A percentile compares a stretch with the other conserved stretches of the same genome.
phyloP scores from a whole-genome alignment of 148 eudicot species.

The Fagopyrum homotropicum region DNA sequence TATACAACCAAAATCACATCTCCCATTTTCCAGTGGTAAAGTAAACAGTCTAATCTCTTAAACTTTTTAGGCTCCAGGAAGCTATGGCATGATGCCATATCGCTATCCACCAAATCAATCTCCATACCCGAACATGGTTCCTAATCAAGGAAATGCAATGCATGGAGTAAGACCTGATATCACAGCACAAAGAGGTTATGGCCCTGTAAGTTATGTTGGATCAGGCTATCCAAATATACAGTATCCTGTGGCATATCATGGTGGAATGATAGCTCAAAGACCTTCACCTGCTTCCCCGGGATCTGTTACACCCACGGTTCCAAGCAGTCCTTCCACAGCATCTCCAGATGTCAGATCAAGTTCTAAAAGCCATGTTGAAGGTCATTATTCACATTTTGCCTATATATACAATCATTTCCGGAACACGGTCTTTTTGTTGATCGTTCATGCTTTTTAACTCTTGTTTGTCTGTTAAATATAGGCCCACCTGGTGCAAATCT shows the following conservation, averaged over 20 bases:
- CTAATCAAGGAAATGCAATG: slow-evolving; percentile 62
- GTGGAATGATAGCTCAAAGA: slow-evolving; percentile 56
- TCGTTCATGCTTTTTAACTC: not conserved
- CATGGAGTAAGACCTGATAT: slow-evolving; percentile 63
- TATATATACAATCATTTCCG: not conserved
- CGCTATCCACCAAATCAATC: slow-evolving; percentile 69
- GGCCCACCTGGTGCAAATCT: slow-evolving; percentile 97
- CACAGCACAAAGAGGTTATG: slow-evolving; percentile 50
- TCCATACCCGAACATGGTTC: slow-evolving; percentile 44
- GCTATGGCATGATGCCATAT: slow-evolving; percentile 81
- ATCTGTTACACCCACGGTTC: slow-evolving; percentile 30
- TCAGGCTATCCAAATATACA: slow-evolving; percentile 64
- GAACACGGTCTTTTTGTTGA: not conserved
- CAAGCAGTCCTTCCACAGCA: slow-evolving; percentile 49
- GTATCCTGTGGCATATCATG: slow-evolving; percentile 62
- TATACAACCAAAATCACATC: not conserved
- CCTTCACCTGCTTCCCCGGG: slow-evolving; percentile 55
- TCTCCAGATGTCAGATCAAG: slow-evolving; percentile 57
- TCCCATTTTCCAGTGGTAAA: not conserved
- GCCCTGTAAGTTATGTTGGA: slow-evolving; percentile 39
- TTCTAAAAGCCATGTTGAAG: slow-evolving; percentile 76
- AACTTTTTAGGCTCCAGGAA: slow-evolving; percentile 56
- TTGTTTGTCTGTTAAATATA: slow-evolving; percentile 17
- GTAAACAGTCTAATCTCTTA: not conserved
- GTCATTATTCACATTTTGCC: slow-evolving; percentile 22